These are phyloP conservation scores for Pleurotus sapidus DNA, from an alignment of 768 basidiomycete species.

Conservation along the genomic window DNA sequence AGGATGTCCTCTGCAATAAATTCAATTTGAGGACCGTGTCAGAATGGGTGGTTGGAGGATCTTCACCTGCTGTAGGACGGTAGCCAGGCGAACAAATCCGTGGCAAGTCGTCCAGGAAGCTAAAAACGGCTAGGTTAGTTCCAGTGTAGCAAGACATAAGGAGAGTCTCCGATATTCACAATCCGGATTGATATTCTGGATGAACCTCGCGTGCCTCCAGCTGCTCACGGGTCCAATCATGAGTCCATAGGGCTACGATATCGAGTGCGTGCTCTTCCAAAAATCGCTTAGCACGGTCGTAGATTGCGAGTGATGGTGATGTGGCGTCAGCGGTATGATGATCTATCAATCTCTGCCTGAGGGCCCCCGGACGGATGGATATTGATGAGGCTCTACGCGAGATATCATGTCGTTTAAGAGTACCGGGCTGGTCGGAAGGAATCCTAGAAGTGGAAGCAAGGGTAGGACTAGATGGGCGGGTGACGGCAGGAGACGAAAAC, in stretches of 20 bases:
- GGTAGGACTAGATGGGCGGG: not conserved
- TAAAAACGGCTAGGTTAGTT: slow-evolving; percentile 17
- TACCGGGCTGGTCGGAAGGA: not conserved
- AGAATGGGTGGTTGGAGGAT: not conserved
- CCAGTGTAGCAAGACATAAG: not conserved
- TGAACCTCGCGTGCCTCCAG: slow-evolving; percentile 40
- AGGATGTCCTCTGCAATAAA: slow-evolving; percentile 51
- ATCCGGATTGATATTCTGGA: slow-evolving; percentile 58
- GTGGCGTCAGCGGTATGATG: slow-evolving; percentile 15
- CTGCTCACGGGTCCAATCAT: slow-evolving; percentile 38
- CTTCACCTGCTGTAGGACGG: slow-evolving; percentile 46
- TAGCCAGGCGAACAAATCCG: slow-evolving; percentile 52
- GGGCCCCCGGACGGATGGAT: slow-evolving; percentile 41
- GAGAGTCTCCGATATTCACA: slow-evolving; percentile 38
- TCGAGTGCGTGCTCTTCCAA: slow-evolving; percentile 52
- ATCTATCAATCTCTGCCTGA: slow-evolving; percentile 45
- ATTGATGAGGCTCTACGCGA: slow-evolving; percentile 45
- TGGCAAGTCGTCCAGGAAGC: slow-evolving; percentile 55
- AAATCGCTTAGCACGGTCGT: slow-evolving; percentile 42
- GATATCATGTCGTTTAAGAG: slow-evolving; percentile 23
- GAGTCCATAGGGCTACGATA: slow-evolving; percentile 53
- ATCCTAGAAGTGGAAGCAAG: not conserved
- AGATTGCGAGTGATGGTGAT: slow-evolving; percentile 23
- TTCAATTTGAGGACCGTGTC: too few relatives aligned
- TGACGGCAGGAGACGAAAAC: not conserved